These are phyloP conservation scores for Salix brachista DNA, from an alignment of 345 rosid species.

Conservation along the genomic window DNA sequence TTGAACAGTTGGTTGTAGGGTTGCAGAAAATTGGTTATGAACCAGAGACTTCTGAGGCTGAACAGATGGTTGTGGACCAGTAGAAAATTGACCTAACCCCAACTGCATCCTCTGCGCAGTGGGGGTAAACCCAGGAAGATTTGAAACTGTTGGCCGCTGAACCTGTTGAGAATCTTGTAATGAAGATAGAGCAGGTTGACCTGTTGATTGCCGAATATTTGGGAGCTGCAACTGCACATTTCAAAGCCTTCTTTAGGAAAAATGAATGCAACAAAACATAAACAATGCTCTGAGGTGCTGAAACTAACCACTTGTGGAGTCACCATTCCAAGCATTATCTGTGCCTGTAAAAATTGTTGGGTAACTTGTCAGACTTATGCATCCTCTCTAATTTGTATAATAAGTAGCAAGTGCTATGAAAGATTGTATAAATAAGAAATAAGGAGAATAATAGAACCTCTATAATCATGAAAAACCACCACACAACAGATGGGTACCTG, in stretches of 20 bases:
- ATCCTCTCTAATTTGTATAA: background rate
- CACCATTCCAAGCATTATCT: slow-evolving; percentile 83
- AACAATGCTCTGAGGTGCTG: slow-evolving; percentile 5
- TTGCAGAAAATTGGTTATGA: slow-evolving; percentile 49
- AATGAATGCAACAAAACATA: slow-evolving; percentile 2
- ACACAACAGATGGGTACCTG: slow-evolving; percentile 47
- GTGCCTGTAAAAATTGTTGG: slow-evolving; percentile 50
- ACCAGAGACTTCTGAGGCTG: slow-evolving; percentile 40
- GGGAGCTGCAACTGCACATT: slow-evolving; percentile 67
- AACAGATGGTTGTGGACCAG: slow-evolving; percentile 12
- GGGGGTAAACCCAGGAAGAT: slow-evolving; percentile 46
- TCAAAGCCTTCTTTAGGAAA: slow-evolving; percentile 2
- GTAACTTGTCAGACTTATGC: slow-evolving; percentile 9
- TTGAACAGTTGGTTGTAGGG: slow-evolving; percentile 43
- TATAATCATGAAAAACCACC: background rate
- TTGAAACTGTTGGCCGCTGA: slow-evolving; percentile 43
- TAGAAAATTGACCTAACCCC: slow-evolving; percentile 19
- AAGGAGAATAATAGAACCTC: background rate
- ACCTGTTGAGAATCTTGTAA: slow-evolving; percentile 43
- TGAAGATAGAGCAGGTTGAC: slow-evolving; percentile 42
- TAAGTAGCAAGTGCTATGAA: background rate
- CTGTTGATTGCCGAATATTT: slow-evolving; percentile 53
- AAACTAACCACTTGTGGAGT: slow-evolving; percentile 73
- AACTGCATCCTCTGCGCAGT: slow-evolving; percentile 45
- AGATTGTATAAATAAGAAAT: background rate